These are phyloP conservation scores for Alternaria sp. DNA, from an alignment of 2,329 filamentous ascomycete genomes.

Conservation along the genomic window DNA sequence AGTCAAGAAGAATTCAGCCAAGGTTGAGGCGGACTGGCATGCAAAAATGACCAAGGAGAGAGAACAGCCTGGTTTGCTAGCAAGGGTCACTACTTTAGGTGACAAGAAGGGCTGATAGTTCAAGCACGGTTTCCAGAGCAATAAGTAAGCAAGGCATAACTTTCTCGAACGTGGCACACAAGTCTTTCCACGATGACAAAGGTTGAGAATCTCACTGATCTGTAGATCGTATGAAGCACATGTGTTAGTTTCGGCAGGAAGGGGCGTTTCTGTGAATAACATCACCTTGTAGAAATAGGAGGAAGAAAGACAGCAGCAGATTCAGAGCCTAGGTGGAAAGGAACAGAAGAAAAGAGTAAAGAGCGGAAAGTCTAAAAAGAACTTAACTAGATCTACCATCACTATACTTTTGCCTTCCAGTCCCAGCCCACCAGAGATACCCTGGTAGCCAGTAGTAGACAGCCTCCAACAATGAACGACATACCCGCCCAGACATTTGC, in stretches of 20 bases:
- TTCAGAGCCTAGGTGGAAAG: not conserved
- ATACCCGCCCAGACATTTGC: slow-evolving; percentile 51
- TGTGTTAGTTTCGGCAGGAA: not conserved
- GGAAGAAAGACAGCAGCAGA: not conserved
- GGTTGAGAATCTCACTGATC: too few species aligned
- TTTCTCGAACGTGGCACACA: not conserved
- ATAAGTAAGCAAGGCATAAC: not conserved
- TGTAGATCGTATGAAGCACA: not conserved
- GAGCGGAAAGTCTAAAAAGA: not conserved
- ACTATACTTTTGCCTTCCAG: slow-evolving; percentile 38
- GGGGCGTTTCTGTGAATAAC: not conserved
- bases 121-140: not conserved
- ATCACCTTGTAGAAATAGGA: not conserved
- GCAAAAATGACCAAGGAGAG: slow-evolving; percentile 42
- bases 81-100: slow-evolving; percentile 36
- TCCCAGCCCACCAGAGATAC: slow-evolving; percentile 41
- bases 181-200: not conserved
- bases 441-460: slow-evolving; percentile 38
- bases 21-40: slow-evolving; percentile 36
- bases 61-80: slow-evolving; percentile 35
- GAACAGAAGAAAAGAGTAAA: not conserved
- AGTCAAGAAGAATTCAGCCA: slow-evolving; percentile 34
- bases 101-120: slow-evolving; percentile 11
- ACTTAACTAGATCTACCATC: not conserved
- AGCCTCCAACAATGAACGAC: slow-evolving; percentile 41